Conservation (phyloP, 192 early-diverging fungal genomes). For the Ramicandelaber brevisporus region DNA sequence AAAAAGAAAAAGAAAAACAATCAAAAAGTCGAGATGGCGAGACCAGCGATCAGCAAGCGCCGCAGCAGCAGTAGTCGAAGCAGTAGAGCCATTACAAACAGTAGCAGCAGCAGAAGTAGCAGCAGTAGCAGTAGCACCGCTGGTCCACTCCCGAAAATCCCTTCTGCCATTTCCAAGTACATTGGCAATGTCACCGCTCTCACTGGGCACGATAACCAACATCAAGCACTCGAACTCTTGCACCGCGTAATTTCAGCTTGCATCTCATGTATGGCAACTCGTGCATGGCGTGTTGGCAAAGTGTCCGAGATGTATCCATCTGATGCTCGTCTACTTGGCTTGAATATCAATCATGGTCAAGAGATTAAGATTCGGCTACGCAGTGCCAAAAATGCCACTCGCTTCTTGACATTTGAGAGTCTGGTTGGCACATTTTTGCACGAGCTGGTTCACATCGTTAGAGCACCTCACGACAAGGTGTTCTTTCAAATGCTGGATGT, state of each 20-base stretch:
- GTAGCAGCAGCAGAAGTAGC: too few species aligned
- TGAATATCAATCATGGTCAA: slow-evolving; percentile 11
- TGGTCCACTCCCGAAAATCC: too few species aligned
- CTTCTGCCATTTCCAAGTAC: too few species aligned
- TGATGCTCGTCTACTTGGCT: slow-evolving; percentile 7
- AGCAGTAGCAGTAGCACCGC: too few species aligned
- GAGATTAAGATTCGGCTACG: slow-evolving; percentile 16
- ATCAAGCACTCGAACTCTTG: slow-evolving; percentile 6
- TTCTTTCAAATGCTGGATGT: slow-evolving; percentile 11
- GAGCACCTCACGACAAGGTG: slow-evolving; percentile 8
- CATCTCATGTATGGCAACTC: slow-evolving; percentile 11
- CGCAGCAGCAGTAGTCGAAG: too few species aligned
- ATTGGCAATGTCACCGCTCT: slow-evolving; percentile 11
- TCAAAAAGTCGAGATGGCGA: too few species aligned
- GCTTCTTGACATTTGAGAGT: slow-evolving; percentile 9
- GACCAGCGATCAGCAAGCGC: too few species aligned
- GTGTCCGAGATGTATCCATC: slow-evolving; percentile 12
- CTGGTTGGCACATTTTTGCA: slow-evolving; percentile 17
- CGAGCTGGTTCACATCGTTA: slow-evolving; percentile 15
- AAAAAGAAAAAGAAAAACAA: too few species aligned
- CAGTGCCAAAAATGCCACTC: slow-evolving; percentile 2
- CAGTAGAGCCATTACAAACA: too few species aligned
- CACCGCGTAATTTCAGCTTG: slow-evolving; percentile 9
- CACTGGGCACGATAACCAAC: slow-evolving; percentile 4
- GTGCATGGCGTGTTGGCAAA: slow-evolving; percentile 7